A percentile compares a stretch with the other conserved stretches of the same genome.
Evolutionary conservation across 2,329 filamentous ascomycete species (phyloP).

Genomic region (Arthrobotrys iridis): DNA sequence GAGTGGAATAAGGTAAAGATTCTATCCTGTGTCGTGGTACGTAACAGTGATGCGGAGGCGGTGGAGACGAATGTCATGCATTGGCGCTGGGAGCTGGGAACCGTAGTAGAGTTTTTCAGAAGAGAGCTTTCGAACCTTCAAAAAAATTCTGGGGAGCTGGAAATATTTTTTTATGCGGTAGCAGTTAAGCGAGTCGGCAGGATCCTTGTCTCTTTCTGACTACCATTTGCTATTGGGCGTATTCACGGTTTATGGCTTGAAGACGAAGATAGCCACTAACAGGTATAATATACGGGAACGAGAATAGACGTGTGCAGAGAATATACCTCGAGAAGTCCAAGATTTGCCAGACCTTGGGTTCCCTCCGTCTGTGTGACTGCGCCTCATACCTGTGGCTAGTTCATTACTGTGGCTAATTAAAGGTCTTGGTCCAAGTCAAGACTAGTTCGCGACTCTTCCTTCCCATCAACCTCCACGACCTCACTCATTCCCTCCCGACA

Average conservation of each 20-base stretch:
- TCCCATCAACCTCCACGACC: constrained; percentile 1
- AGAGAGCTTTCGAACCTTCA: constrained; percentile 9
- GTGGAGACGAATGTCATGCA: constrained; percentile 53
- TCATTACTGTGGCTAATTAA: background rate
- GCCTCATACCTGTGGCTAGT: constrained; percentile 18
- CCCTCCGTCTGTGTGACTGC: too few relatives aligned
- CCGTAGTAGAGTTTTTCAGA: background rate
- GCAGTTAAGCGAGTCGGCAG: constrained; percentile 24
- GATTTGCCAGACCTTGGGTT: too few relatives aligned
- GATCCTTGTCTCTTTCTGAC: background rate
- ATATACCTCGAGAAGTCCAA: too few relatives aligned
- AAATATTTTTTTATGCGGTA: constrained; percentile 37
- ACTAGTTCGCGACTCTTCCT: constrained; percentile 19
- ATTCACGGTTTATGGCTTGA: background rate
- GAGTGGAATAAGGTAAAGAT: background rate
- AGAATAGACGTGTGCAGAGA: too few relatives aligned
- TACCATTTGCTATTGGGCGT: background rate
- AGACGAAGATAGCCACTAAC: background rate
- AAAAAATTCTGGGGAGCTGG: background rate
- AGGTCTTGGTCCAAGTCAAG: constrained; percentile 10
- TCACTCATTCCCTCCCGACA: constrained; percentile 3
- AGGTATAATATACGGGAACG: too few relatives aligned
- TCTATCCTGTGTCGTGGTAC: constrained; percentile 53
- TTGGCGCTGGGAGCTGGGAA: constrained; percentile 39
- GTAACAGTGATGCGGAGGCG: constrained; percentile 42